phyloP scores from a whole-genome alignment of 2,329 filamentous ascomycete species.

The Metarhizium robertsii region DNA sequence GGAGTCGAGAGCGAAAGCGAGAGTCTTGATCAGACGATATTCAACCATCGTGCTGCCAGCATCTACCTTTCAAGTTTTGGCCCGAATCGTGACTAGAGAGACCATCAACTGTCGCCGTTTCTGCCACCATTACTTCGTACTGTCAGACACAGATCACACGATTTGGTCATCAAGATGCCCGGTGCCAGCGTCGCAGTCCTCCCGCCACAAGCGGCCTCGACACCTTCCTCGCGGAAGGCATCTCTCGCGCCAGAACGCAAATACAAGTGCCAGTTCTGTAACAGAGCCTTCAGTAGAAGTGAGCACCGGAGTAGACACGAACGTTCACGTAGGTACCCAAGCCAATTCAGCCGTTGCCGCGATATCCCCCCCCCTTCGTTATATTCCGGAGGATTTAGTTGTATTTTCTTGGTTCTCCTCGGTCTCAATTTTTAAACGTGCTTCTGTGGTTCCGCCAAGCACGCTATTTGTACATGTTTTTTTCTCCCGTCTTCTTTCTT shows the following conservation, averaged over 20 bases:
- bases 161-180: conserved; percentile 50
- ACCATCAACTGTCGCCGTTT: conserved; percentile 9
- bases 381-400: background rate
- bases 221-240: conserved; percentile 66
- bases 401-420: background rate
- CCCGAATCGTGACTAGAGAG: conserved; percentile 13
- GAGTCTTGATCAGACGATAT: conserved; percentile 35
- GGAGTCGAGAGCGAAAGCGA: conserved; percentile 24
- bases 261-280: conserved; percentile 99
- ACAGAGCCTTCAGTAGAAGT: conserved; percentile 91
- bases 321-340: conserved; percentile 76
- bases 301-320: conserved; percentile 97
- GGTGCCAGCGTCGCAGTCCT: conserved; percentile 58
- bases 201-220: conserved; percentile 55
- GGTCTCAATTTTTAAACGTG: too few species aligned
- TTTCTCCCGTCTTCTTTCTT: too few species aligned
- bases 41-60: conserved; percentile 47
- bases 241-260: conserved; percentile 83
- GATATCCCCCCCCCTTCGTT: background rate
- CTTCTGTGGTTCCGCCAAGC: too few species aligned
- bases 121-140: conserved; percentile 12
- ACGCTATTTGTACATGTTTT: too few species aligned
- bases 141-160: conserved; percentile 16
- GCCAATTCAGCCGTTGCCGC: background rate
- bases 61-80: conserved; percentile 13